These are phyloP conservation scores for Yamadazyma membranifaciens DNA, from an alignment of 1,139 yeast species.

Conservation along the genomic window DNA sequence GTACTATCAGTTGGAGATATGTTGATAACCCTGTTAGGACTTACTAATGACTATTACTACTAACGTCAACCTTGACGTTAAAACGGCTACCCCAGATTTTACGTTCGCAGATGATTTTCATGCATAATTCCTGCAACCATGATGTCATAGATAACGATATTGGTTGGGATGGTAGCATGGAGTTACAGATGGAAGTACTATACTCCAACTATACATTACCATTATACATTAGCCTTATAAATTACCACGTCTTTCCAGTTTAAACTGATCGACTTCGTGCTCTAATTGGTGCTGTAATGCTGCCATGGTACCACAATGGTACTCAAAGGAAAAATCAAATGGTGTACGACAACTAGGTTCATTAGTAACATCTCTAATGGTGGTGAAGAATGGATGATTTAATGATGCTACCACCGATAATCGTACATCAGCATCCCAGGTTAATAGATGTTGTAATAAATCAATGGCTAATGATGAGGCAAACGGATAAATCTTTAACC, in stretches of 20 bases:
- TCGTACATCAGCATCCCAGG: conserved; percentile 58
- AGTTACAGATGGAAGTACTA: too few species aligned
- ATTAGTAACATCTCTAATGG: conserved; percentile 46
- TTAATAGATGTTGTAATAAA: conserved; percentile 49
- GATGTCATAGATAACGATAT: too few species aligned
- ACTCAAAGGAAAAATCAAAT: conserved; percentile 68
- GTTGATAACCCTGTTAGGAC: too few species aligned
- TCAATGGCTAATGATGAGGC: conserved; percentile 50
- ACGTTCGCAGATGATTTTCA: too few species aligned
- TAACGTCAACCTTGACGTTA: too few species aligned
- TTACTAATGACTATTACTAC: too few species aligned
- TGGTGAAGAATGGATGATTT: conserved; percentile 47
- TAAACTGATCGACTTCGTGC: conserved; percentile 41
- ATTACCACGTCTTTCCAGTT: conserved; percentile 9
- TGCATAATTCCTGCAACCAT: too few species aligned
- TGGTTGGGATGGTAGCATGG: too few species aligned
- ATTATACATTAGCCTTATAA: too few species aligned
- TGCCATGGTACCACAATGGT: conserved; percentile 26
- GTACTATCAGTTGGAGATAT: too few species aligned
- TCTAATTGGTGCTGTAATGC: conserved; percentile 46
- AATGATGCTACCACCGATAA: conserved; percentile 49
- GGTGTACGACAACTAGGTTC: conserved; percentile 48
- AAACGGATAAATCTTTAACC: conserved; percentile 57
- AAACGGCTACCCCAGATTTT: too few species aligned
- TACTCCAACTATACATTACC: too few species aligned